phyloP scores from a whole-genome alignment of 1,284 basidiomycete species.

The Tilletia caries region DNA sequence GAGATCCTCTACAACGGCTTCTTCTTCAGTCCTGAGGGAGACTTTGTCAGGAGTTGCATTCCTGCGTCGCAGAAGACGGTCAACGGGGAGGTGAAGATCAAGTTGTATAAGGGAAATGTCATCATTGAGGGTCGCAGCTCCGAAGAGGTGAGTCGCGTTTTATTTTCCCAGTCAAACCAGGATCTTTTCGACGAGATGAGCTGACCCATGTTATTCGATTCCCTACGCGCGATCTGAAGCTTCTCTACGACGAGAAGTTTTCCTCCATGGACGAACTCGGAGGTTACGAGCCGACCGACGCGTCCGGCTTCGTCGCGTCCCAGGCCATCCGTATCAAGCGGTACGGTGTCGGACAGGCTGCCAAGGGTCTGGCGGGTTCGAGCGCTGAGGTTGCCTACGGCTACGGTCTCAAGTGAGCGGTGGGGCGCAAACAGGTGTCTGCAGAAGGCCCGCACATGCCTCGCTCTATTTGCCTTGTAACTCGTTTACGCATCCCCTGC shows the following conservation, averaged over 20 bases:
- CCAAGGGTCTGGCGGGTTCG: conserved; percentile 42
- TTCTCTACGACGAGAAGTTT: conserved; percentile 87
- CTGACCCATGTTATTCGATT: too few species aligned
- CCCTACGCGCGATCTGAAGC: conserved; percentile 43
- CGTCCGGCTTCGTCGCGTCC: conserved; percentile 50
- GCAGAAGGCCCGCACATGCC: too few species aligned
- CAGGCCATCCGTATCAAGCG: conserved; percentile 50
- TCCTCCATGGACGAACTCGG: conserved; percentile 99
- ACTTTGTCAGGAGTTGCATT: conserved; percentile 71
- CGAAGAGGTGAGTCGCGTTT: conserved; percentile 63
- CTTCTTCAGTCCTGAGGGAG: conserved; percentile 96
- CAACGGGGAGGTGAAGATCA: conserved; percentile 84
- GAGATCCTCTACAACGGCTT: conserved; percentile 88
- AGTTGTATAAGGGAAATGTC: conserved; percentile 94
- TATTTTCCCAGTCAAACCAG: too few species aligned
- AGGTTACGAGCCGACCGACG: conserved; percentile 69
- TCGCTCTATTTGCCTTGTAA: too few species aligned
- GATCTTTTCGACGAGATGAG: background rate
- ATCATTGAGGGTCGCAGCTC: conserved; percentile 87
- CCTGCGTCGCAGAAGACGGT: conserved; percentile 91
- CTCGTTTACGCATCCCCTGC: too few species aligned
- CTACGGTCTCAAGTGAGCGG: conserved; percentile 31
- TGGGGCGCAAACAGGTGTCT: too few species aligned
- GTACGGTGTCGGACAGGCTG: conserved; percentile 41
- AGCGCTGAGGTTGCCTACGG: conserved; percentile 45